These are phyloP conservation scores for Boletellus ananas DNA, from an alignment of 768 basidiomycete species.

Conservation along the genomic window DNA sequence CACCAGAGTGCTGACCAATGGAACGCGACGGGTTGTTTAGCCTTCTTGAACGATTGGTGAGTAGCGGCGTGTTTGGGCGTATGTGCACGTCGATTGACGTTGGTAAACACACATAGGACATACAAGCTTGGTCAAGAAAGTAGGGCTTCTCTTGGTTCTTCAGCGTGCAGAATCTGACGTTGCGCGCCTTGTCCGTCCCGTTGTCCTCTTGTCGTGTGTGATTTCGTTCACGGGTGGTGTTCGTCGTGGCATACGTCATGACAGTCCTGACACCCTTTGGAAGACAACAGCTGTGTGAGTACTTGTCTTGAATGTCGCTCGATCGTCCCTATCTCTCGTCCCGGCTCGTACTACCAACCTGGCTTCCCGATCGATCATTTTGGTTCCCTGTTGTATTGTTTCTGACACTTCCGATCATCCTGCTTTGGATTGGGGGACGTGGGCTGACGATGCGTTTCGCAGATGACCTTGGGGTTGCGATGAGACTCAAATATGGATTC, in stretches of 20 bases:
- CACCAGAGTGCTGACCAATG: conserved; percentile 53
- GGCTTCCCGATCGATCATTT: background rate
- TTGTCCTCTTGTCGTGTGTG: background rate
- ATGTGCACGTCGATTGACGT: background rate
- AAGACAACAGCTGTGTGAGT: conserved; percentile 76
- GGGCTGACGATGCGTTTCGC: background rate
- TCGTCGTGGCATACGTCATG: background rate
- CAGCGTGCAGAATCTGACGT: background rate
- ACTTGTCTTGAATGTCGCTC: background rate
- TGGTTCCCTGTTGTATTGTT: background rate
- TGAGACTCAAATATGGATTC: conserved; percentile 76
- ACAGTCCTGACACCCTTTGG: conserved; percentile 87
- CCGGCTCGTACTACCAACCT: background rate
- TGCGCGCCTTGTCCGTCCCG: background rate
- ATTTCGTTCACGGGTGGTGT: background rate
- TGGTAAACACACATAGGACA: conserved; percentile 47
- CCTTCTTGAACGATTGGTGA: conserved; percentile 82
- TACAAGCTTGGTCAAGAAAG: conserved; percentile 89
- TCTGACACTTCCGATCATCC: background rate
- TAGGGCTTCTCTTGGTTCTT: conserved; percentile 23
- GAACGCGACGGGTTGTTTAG: conserved; percentile 61
- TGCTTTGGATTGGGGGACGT: background rate
- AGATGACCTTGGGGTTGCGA: conserved; percentile 68
- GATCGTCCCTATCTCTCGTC: background rate
- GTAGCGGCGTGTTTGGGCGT: conserved; percentile 12